Base-by-base conservation (phyloP, 371 early-diverging fungal species). In the Actinomucor elegans region DNA sequence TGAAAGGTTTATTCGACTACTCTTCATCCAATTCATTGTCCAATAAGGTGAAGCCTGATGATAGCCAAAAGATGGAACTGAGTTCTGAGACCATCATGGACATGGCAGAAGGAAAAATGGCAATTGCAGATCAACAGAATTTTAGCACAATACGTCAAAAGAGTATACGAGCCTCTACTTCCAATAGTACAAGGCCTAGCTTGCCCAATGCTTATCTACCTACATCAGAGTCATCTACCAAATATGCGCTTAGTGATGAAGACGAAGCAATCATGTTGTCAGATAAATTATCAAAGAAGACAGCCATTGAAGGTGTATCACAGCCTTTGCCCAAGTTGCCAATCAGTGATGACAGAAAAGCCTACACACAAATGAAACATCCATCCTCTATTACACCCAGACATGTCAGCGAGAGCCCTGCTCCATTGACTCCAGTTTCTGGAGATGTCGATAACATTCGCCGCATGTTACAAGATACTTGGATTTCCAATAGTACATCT, bases 391-490 rank as follows among this genome's bases (percentile, higher is more conserved):
- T 27, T 15, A 42, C 15, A 3, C 26, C 27, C 2, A n/a, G n/a
- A n/a, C n/a, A n/a, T n/a, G n/a, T n/a, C n/a, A n/a, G n/a, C n/a
- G 27, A 26, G 23, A n/a, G 15, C 3, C 27, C 42, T 14, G 8
- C 7, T 6, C 23, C 7, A 6, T 23, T 26, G n/a, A 26, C 26
- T 26, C 5, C 42, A 26, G 26, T 26, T 27, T 26, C 23, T 14
- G 61, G 62, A 2, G 55, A 74, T 32, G 62, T 74, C 6, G 62
- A 74, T 43, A 51, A 51, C 1, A 54, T 70, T 35, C 64, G 75
- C 4, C 52, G 57, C 1, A 52, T 62, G 49, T 43, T 74, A 10
- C 75, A 71, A 43, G 60, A 55, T 6, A 68, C 68, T 15, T 66
- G 66, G 66, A 59, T 56, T 1, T 58, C 28, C 27, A 55, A 52